phyloP scores from a whole-genome alignment of 805 yeast genomes.

The Monosporozyma servazzii region DNA sequence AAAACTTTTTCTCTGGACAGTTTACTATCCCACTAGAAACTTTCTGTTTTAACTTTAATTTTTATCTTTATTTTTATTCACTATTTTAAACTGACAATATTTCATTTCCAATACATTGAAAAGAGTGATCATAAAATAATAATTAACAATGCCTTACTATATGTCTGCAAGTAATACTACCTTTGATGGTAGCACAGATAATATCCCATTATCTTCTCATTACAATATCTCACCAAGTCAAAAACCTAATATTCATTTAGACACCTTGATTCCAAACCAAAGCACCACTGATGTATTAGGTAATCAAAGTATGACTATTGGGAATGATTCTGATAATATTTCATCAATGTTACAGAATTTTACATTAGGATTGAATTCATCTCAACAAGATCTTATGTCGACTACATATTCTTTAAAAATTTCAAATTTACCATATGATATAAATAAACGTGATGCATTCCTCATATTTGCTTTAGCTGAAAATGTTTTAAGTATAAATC shows the following conservation, averaged over 20 bases:
- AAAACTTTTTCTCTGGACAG: no score
- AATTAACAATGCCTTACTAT: neutral
- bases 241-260: conserved; percentile 1
- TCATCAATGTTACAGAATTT: conserved; percentile 25
- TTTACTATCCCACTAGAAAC: no score
- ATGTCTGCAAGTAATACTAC: conserved; percentile 1
- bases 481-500: conserved; percentile 47
- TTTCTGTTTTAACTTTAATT: no score
- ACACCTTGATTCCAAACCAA: neutral
- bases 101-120: no score
- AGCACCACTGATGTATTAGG: neutral
- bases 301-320: neutral
- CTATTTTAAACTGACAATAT: no score
- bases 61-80: no score
- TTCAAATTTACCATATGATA: conserved; percentile 53
- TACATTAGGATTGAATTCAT: conserved; percentile 12
- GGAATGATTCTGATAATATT: conserved; percentile 11
- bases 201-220: neutral
- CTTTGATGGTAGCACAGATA: conserved; percentile 3
- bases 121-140: no score
- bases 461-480: conserved; percentile 61
- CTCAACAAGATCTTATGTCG: conserved; percentile 5
- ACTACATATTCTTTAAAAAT: conserved; percentile 33
- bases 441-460: conserved; percentile 56
- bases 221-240: conserved; percentile 3